Conservation (phyloP, 2,329 filamentous ascomycete genomes). For the Mycosphaerella sp. region DNA sequence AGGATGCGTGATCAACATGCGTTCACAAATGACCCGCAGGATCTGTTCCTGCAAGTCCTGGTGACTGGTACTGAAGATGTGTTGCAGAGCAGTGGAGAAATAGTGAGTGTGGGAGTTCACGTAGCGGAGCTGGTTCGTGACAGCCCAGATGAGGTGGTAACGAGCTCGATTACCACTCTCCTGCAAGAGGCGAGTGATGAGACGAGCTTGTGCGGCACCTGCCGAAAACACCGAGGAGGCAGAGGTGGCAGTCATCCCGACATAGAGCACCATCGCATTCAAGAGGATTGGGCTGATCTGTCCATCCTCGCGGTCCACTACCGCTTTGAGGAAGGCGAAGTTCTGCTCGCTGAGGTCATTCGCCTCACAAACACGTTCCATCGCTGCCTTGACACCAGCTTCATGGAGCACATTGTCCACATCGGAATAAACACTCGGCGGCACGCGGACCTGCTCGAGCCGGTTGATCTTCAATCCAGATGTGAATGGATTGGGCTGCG, state of each 20-base stretch:
- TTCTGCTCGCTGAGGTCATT: slow-evolving; percentile 59
- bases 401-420: slow-evolving; percentile 47
- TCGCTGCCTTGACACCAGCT: slow-evolving; percentile 48
- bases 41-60: slow-evolving; percentile 81
- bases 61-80: slow-evolving; percentile 67
- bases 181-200: slow-evolving; percentile 70
- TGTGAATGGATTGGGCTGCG: slow-evolving; percentile 67
- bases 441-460: slow-evolving; percentile 65
- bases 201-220: slow-evolving; percentile 60
- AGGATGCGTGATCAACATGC: slow-evolving; percentile 79
- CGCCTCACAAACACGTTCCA: slow-evolving; percentile 46
- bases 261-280: slow-evolving; percentile 75
- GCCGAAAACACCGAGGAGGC: slow-evolving; percentile 59
- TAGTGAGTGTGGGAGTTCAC: slow-evolving; percentile 87
- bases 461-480: slow-evolving; percentile 69
- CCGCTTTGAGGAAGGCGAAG: slow-evolving; percentile 68
- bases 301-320: slow-evolving; percentile 53
- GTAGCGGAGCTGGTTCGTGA: slow-evolving; percentile 87
- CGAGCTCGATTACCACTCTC: slow-evolving; percentile 70
- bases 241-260: slow-evolving; percentile 65
- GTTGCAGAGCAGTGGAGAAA: slow-evolving; percentile 78
- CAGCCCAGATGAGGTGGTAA: slow-evolving; percentile 76
- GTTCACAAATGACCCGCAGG: slow-evolving; percentile 78
- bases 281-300: slow-evolving; percentile 52
- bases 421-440: slow-evolving; percentile 61